Base-by-base conservation (phyloP, 2,329 filamentous ascomycete genomes). In the Grosmannia clavigera region DNA sequence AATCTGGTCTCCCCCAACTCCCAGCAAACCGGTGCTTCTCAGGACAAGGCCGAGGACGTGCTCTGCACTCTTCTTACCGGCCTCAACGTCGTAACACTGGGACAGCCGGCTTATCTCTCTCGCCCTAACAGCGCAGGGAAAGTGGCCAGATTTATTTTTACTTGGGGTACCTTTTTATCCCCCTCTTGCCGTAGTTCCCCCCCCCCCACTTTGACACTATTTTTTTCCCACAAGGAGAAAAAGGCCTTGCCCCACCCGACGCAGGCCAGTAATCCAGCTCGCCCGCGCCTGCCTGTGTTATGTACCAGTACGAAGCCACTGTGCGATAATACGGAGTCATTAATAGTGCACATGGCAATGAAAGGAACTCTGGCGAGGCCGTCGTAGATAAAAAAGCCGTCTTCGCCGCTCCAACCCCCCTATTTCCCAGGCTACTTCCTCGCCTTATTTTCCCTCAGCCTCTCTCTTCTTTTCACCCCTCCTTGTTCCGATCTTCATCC, bases 121-220 rank as follows among this genome's bases (percentile, higher is more conserved):
- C 22, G 38, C 22, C 43, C 19, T 19, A 46, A 46, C 33, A n/a
- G 43, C 19, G 16, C 25, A 29, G n/a, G 12, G 53, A 58, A 58
- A 43, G 57, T 58, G 57, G 57, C 31, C 57, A 58, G 57, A 53
- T 58, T 22, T 43, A n/a, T 57, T 57, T 12, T 29, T 43, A n/a
- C 51, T 57, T 12, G n/a, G 27, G 40, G 19, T 50, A 25, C 43
- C 19, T 48, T 22, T 46, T 31, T 12, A 6, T 51, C 56, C 43
- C 38, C 48, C 50, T 59, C 54, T 60, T 51, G 38, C 51, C 38
- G 19, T 53, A 53, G 58, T 58, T 55, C 50, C 55, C 56, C 62
- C n/a, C 62, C 62, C 29, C 62, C 62, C 62, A 63, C 60, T 63
- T 57, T 58, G 31, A 56, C 50, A 55, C 62, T 59, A 55, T 55